Evolutionary conservation across 495 filamentous ascomycete genomes (phyloP), one percentile per base, ranked within the genome.

Genomic region (Podospora pseudocomata): DNA sequence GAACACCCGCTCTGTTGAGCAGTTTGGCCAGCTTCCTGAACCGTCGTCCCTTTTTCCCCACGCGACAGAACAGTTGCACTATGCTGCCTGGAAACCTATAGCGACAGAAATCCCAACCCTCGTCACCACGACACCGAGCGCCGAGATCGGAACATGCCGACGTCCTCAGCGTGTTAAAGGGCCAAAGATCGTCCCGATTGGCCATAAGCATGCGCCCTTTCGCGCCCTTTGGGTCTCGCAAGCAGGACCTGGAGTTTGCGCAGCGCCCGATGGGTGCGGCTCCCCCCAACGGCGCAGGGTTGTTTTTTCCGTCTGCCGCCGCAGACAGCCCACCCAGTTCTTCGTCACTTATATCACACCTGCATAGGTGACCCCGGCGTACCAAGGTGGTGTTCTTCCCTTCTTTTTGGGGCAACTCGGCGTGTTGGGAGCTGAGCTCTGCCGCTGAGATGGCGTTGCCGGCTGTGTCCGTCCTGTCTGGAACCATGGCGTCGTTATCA

Each of bases 131-230:
- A 0, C 13, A 49, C 6, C 13, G 11, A 11, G 34, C 64, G 70
- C 74, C 74, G 74, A 76, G 70, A 74, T 76, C 74, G 74, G 74
- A 76, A 73, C 56, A 67, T 72, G 63, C 72, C 74, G 74, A 67
- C 30, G 70, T 54, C 65, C 60, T 64, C 19, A 54, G 54, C 59
- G 39, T 39, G 49, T 44, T 15, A 61, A 70, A 60, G 39, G 32
- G 18, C 64, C n/a, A 60, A 63, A 26, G 69, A 65, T 73, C 66
- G 67, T 26, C 65, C 70, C 70, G 68, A 73, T 73, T 73, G 72
- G 72, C 65, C 68, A 59, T 70, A 27, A 63, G 65, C 64, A 20
- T 54, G 30, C 64, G 54, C 61, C 56, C 20, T 59, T 66, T 56
- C 56, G 32, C 67, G 63, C 63, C 65, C 53, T 73, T 64, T 65